phyloP scores from a whole-genome alignment of 495 filamentous ascomycete genomes.

The Tuber microsphaerosporum region DNA sequence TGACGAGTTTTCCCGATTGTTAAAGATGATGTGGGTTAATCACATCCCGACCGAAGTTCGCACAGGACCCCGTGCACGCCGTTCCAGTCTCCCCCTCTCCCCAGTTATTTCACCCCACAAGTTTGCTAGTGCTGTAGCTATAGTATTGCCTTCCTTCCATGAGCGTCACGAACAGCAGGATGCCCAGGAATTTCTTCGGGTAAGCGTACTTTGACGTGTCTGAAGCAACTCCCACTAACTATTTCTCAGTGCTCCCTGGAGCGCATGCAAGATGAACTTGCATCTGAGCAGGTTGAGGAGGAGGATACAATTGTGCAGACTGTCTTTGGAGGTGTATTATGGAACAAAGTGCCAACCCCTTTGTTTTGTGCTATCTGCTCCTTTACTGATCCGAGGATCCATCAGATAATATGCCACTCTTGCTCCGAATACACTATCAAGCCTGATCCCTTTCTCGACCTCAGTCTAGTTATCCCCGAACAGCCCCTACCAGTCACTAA shows the following conservation, averaged over 20 bases:
- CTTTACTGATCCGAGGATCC: not conserved
- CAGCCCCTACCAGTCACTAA: not conserved
- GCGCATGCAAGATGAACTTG: constrained; percentile 37
- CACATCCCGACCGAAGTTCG: constrained; percentile 7
- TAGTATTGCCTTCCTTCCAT: constrained; percentile 37
- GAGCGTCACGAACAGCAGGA: constrained; percentile 39
- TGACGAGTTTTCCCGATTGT: constrained; percentile 38
- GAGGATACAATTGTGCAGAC: constrained; percentile 36
- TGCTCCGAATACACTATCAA: constrained; percentile 38
- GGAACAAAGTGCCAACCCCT: constrained; percentile 36
- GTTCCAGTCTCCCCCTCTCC: constrained; percentile 4
- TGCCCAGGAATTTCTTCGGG: constrained; percentile 38
- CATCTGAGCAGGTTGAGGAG: constrained; percentile 21
- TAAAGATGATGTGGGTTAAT: constrained; percentile 38
- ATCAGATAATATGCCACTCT: constrained; percentile 33
- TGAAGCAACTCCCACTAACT: not conserved
- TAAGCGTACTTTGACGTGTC: constrained; percentile 8
- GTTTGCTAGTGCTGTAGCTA: constrained; percentile 37
- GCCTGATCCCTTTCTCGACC: constrained; percentile 36
- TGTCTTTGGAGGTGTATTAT: constrained; percentile 37
- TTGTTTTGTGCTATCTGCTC: constrained; percentile 8
- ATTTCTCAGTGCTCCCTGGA: constrained; percentile 35
- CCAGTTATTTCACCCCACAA: constrained; percentile 37
- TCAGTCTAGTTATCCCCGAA: constrained; percentile 38
- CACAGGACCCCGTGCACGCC: not conserved